Conservation (phyloP, 2,329 filamentous ascomycete species). For the Pseudogymnoascus sp. region DNA sequence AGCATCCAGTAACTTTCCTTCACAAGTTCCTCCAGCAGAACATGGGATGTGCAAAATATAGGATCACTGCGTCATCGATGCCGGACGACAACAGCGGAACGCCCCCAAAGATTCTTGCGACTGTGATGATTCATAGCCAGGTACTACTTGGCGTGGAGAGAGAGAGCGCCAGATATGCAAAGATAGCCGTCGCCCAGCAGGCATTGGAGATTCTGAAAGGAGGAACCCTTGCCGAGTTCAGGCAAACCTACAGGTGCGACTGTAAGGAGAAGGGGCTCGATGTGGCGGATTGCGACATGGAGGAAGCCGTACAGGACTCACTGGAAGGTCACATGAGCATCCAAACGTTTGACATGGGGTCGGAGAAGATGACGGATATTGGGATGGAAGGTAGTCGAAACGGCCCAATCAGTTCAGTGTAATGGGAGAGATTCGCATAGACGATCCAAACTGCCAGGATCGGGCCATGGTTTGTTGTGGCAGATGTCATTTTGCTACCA, state of each 20-base stretch:
- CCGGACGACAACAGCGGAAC: slow-evolving; percentile 26
- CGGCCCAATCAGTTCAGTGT: background rate
- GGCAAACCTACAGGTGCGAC: slow-evolving; percentile 50
- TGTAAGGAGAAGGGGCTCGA: slow-evolving; percentile 37
- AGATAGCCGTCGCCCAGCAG: slow-evolving; percentile 54
- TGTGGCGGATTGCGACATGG: slow-evolving; percentile 6
- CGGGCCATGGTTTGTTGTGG: background rate
- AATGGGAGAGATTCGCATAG: background rate
- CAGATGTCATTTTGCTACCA: background rate
- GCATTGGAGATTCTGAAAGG: slow-evolving; percentile 42
- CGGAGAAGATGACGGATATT: background rate
- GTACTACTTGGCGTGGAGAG: slow-evolving; percentile 55
- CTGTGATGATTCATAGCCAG: slow-evolving; percentile 65
- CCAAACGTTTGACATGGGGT: background rate
- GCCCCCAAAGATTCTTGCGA: slow-evolving; percentile 53
- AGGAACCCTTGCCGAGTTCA: slow-evolving; percentile 48
- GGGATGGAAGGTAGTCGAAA: background rate
- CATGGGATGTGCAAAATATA: slow-evolving; percentile 56
- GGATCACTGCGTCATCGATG: slow-evolving; percentile 37
- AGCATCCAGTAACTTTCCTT: slow-evolving; percentile 73
- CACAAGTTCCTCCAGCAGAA: slow-evolving; percentile 52
- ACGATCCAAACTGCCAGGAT: background rate
- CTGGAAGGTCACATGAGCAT: background rate
- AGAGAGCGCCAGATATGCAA: slow-evolving; percentile 63
- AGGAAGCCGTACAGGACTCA: background rate